Base-by-base conservation (phyloP, 1,139 yeast species). In the Arxiozyma bovina region DNA sequence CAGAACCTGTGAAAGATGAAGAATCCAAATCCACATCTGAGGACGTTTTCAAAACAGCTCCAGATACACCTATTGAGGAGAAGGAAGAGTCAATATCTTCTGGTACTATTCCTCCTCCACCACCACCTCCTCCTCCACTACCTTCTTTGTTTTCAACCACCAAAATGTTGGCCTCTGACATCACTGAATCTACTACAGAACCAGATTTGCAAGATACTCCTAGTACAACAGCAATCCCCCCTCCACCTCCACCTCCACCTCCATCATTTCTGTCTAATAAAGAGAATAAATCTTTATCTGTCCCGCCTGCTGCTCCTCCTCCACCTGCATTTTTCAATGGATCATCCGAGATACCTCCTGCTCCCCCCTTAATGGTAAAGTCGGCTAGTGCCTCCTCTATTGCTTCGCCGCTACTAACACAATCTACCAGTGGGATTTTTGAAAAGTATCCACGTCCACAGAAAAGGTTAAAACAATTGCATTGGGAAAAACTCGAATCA, bases 401-500 rank as follows among this genome's bases (percentile, higher is more conserved):
- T 5, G 57, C 72, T 4, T 66, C 76, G 21, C 74, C 77, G 22
- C 46, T 70, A 25, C 60, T 71, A 17, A 71, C 72, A 3, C 71
- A 70, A 51, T 70, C 74, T 0, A 73, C 76, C 4, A 68, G 74
- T 20, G 50, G 50, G 12, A 75, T 82, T 51, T 81, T 81, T 62
- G 87, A 81, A 52, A 74, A 74, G 53, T 78, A 79, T 61, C 91
- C 91, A 50, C 77, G 91, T 63, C 91, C 95, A 25, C 84, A 84
- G 73, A 82, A 79, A 72, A 85, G 83, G 75, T 74, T 86, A 70
- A 86, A 86, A 66, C 95, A 86, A 68, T 74, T 86, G 60, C 95
- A 87, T 64, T 87, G 94, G 94, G 94, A 87, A 61, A 86, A 85
- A 63, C 74, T 86, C 55, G 93, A 86, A 42, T 69, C 72, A 45